Base-by-base conservation (phyloP, 2,329 filamentous ascomycete species). In the Aspergillus sp. region DNA sequence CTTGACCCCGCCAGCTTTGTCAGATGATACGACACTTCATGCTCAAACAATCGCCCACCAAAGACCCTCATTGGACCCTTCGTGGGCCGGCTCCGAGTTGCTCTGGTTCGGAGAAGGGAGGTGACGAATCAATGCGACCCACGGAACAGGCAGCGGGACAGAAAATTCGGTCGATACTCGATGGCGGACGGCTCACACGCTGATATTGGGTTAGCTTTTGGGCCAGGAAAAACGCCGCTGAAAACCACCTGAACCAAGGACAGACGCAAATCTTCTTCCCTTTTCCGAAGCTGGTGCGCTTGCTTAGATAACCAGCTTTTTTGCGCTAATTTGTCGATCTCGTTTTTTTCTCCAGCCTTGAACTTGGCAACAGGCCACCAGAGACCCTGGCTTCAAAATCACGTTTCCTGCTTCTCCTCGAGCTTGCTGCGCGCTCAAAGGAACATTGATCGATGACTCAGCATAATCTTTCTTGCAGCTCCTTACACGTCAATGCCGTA, bases 291-390 rank as follows among this genome's bases (percentile, higher is more conserved):
- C 7, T 13, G 53, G 23, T 48, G 17, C 7, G 17, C 43, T n/a
- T 46, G 52, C 51, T 60, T 43, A 55, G n/a, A 52, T 49, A 54
- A 54, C 28, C 6, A 28, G 22, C 17, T 17, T 54, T 22, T 22
- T 48, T 19, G 52, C 53, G 55, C 56, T 61, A 63, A 58, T 22
- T 63, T 61, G 61, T 61, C 61, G 63, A 65, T 65, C 63, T 51
- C 25, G 25, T 28, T 61, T 30, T 45, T 8, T 15, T 48, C 23
- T 51, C 28, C 49, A 22, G 48, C 17, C 52, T 34, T 46, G 23
- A 55, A 46, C 34, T 54, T 60, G 51, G 58, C 53, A 31, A 31
- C 22, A 17, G n/a, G 38, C 53, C 43, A 55, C 9, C 23, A 38
- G 41, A 59, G 59, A 60, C 61, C 61, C 61, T 60, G 57, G 22